Conservation (phyloP, 2,329 filamentous ascomycete genomes). For the Fusarium sororula region DNA sequence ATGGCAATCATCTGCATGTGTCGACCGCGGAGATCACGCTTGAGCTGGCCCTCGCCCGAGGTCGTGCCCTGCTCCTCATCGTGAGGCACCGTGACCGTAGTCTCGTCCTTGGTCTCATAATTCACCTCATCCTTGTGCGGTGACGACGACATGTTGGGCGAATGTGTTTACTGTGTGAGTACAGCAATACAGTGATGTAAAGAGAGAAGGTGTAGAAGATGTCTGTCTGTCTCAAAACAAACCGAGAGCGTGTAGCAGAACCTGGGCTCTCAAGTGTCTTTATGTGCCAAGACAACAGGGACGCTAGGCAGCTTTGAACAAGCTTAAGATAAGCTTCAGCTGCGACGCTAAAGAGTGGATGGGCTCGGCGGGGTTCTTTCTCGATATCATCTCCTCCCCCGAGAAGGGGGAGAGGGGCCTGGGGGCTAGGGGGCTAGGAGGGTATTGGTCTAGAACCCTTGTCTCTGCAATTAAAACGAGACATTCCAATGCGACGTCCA, state of each 20-base stretch:
- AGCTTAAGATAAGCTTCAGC: slow-evolving; percentile 26
- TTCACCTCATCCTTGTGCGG: slow-evolving; percentile 24
- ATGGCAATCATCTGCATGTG: slow-evolving; percentile 99
- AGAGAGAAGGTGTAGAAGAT: background rate
- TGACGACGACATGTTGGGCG: slow-evolving; percentile 12
- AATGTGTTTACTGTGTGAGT: background rate
- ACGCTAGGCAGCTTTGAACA: slow-evolving; percentile 11
- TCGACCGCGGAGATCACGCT: slow-evolving; percentile 76
- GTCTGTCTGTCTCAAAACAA: background rate
- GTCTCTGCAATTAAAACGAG: background rate
- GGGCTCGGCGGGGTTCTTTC: slow-evolving; percentile 2
- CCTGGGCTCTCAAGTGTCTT: background rate
- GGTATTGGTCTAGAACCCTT: slow-evolving; percentile 14
- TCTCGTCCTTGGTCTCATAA: slow-evolving; percentile 21
- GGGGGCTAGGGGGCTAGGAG: background rate
- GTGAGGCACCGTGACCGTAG: slow-evolving; percentile 10
- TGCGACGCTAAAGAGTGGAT: background rate
- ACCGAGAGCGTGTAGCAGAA: background rate
- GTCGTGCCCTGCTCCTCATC: slow-evolving; percentile 24
- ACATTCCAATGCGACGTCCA: background rate
- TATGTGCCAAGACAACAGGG: slow-evolving; percentile 2
- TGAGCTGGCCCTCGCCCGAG: slow-evolving; percentile 22
- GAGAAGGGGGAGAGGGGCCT: background rate
- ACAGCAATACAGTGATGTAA: background rate
- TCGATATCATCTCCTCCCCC: slow-evolving; percentile 16